Base-by-base conservation (phyloP, 495 filamentous ascomycete species). In the Hypoxylon subgilvum region DNA sequence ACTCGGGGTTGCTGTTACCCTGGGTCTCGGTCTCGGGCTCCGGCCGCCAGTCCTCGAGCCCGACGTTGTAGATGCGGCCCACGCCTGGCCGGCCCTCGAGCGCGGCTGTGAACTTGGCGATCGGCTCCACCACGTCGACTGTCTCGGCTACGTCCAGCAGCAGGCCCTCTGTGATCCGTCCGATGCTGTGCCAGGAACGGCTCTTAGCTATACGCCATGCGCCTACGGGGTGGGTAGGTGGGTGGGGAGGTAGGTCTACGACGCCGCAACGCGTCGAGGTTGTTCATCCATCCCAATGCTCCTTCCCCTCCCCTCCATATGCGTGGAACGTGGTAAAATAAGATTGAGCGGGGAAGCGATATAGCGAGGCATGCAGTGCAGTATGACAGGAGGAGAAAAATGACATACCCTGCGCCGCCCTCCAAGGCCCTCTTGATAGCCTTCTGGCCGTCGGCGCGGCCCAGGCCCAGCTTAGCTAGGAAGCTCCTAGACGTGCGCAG, bases 401-500 rank as follows among this genome's bases (percentile, higher is more conserved):
- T 12, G 12, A 69, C 71, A 39, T 67, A 81, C 79, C 81, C 82
- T 27, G 83, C 83, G 16, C 82, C 83, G 14, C 83, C 83, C 54
- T 86, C 79, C 1, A 80, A 65, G 0, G 72, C 76, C 17, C 58
- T 73, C 25, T 32, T 27, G 1, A 68, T 57, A 5, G 23, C 36
- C 30, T 67, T 71, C 19, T 51, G 43, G 13, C 72, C 72, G 2
- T 53, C 42, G 14, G 70, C 69, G 13, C 56, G 60, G 8, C 76
- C 76, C 14, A 84, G 79, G 4, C 87, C 86, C 1, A 96, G 74
- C 64, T 95, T 95, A 21, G 84, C 79, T 13, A 94, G 75, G 71
- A 96, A 94, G 67, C 79, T 86, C 58, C 81, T 78, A 8, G 88
- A 92, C 14, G 87, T 86, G 63, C 87, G 83, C 0, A 96, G 79